A percentile compares a stretch with the other conserved stretches of the same genome.
Evolutionary conservation across 2,329 filamentous ascomycete genomes (phyloP).

Genomic region (Talaromyces sp.): DNA sequence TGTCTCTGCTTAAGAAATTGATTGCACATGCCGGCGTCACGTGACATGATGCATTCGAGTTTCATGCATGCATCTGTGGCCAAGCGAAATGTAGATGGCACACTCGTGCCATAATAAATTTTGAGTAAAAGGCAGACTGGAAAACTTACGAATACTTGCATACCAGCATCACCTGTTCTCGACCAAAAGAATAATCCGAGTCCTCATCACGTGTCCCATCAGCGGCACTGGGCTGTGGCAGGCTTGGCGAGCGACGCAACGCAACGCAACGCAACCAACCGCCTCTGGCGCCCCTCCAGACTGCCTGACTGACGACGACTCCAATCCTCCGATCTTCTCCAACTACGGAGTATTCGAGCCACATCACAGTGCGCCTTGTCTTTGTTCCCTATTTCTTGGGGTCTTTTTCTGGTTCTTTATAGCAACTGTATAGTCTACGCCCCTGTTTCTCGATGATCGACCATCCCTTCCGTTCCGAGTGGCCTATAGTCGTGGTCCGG

Average conservation of each 20-base stretch:
- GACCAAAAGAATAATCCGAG: background rate
- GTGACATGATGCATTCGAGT: slow-evolving; percentile 1
- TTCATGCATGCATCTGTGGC: background rate
- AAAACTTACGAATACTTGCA: too few relatives aligned
- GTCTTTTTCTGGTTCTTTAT: slow-evolving; percentile 10
- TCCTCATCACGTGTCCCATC: background rate
- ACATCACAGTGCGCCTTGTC: background rate
- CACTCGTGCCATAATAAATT: background rate
- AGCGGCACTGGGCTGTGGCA: background rate
- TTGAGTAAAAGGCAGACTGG: background rate
- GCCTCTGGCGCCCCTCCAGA: background rate
- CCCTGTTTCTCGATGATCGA: slow-evolving; percentile 33
- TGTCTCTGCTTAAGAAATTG: background rate
- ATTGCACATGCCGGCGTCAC: background rate
- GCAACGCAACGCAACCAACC: background rate
- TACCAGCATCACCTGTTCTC: background rate
- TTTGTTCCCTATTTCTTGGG: background rate
- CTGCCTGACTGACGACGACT: background rate
- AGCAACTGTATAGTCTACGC: background rate
- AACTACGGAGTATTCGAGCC: background rate
- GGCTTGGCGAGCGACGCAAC: slow-evolving; percentile 7
- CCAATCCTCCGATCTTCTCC: background rate
- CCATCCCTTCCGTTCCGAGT: slow-evolving; percentile 24
- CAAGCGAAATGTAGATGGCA: background rate
- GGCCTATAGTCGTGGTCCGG: slow-evolving; percentile 35